These are phyloP conservation scores for Zychaea mexicana DNA, from an alignment of 371 early-diverging fungal genomes.

Conservation along the genomic window DNA sequence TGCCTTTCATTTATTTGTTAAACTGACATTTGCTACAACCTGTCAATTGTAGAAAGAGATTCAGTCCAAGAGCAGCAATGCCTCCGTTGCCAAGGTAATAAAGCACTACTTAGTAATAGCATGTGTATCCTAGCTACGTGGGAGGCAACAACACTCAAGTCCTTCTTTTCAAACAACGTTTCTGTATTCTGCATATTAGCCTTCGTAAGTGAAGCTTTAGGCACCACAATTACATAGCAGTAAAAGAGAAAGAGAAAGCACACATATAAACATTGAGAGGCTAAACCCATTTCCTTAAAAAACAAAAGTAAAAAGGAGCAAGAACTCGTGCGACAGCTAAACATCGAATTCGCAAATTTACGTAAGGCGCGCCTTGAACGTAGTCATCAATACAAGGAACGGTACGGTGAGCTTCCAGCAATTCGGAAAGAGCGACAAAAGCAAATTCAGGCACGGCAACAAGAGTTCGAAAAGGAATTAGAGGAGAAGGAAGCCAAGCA, in stretches of 20 bases:
- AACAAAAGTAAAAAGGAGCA: not conserved
- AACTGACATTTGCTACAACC: not conserved
- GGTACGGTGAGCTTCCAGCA: not conserved
- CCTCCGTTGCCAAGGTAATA: not conserved
- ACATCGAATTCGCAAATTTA: constrained; percentile 12
- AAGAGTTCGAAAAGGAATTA: constrained; percentile 14
- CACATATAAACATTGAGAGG: no score
- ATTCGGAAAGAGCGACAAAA: constrained; percentile 18
- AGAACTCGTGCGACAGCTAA: constrained; percentile 1
- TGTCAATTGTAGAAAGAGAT: not conserved
- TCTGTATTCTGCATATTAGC: not conserved
- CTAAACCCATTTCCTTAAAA: no score
- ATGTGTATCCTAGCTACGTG: not conserved
- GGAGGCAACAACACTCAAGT: not conserved
- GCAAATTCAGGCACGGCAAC: constrained; percentile 15
- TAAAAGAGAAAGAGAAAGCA: not conserved
- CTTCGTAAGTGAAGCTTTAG: not conserved
- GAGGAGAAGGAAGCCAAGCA: constrained; percentile 7
- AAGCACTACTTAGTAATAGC: no score
- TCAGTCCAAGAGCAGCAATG: not conserved
- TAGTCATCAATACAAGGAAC: constrained; percentile 7
- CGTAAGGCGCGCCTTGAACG: constrained; percentile 12
- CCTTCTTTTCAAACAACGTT: not conserved
- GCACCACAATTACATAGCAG: no score
- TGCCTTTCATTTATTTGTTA: not conserved